Evolutionary conservation across 768 basidiomycete genomes (phyloP).

Genomic region (Boletus patriciae): DNA sequence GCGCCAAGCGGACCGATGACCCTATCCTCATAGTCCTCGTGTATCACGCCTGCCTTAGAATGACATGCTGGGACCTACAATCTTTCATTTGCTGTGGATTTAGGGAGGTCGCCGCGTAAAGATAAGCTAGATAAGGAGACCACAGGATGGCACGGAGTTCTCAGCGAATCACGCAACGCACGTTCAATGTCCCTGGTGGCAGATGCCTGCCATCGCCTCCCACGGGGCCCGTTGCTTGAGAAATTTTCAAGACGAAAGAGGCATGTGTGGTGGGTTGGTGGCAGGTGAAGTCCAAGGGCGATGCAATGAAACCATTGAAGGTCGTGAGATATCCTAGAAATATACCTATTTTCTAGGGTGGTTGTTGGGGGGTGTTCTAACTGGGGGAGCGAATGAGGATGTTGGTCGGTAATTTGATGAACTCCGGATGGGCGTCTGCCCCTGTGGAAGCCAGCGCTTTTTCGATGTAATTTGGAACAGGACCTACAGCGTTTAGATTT

Average conservation of each 20-base stretch:
- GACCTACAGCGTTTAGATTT: no score
- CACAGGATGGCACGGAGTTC: not conserved
- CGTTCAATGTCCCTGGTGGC: no score
- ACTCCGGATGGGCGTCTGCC: not conserved
- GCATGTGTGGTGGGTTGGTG: not conserved
- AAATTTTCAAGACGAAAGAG: not conserved
- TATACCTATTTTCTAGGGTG: not conserved
- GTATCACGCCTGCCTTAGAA: not conserved
- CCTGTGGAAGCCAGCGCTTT: no score
- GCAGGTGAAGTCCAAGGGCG: not conserved
- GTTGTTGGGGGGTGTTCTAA: not conserved
- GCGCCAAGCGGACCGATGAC: not conserved
- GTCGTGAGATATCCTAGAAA: not conserved
- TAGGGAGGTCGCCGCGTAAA: not conserved
- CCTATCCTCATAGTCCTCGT: not conserved
- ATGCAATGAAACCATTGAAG: not conserved
- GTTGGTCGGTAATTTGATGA: not conserved
- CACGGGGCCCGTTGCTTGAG: not conserved
- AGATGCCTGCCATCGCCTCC: not conserved
- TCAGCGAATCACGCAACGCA: no score
- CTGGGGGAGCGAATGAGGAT: not conserved
- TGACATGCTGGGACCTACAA: not conserved
- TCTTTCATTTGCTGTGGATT: no score
- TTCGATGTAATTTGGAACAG: no score
- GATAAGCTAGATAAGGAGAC: not conserved